Conservation (phyloP, 805 yeast genomes). For the Suhomyces sp. region DNA sequence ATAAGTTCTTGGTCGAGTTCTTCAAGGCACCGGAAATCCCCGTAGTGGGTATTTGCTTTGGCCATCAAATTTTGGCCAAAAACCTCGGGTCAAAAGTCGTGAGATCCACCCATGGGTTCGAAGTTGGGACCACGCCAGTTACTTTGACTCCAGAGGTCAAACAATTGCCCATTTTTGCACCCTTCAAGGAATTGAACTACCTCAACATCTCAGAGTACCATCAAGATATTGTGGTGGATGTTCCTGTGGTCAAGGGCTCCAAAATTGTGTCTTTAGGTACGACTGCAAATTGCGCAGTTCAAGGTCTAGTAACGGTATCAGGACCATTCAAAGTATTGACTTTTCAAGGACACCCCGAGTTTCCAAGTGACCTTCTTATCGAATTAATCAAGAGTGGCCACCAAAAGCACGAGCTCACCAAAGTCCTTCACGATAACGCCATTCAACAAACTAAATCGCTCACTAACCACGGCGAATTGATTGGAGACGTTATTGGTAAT, state of each 20-base stretch:
- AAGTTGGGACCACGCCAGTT: slow-evolving; percentile 59
- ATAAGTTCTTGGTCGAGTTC: slow-evolving; percentile 28
- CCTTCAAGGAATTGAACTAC: slow-evolving; percentile 27
- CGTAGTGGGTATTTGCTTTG: slow-evolving; percentile 76
- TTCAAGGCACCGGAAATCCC: slow-evolving; percentile 37
- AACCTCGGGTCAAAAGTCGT: slow-evolving; percentile 62
- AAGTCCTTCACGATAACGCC: too few relatives aligned
- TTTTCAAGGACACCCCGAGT: slow-evolving; percentile 93
- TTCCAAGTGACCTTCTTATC: slow-evolving; percentile 36
- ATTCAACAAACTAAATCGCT: too few relatives aligned
- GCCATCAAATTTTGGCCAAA: slow-evolving; percentile 76
- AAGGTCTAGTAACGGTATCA: slow-evolving; percentile 56
- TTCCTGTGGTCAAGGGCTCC: slow-evolving; percentile 37
- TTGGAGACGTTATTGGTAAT: slow-evolving; percentile 1
- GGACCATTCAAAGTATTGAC: slow-evolving; percentile 54
- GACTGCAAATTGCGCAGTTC: slow-evolving; percentile 55
- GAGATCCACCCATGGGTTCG: slow-evolving; percentile 68
- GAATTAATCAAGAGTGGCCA: slow-evolving; percentile 22
- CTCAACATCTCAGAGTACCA: slow-evolving; percentile 41
- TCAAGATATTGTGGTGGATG: slow-evolving; percentile 37
- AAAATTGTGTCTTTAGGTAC: slow-evolving; percentile 46
- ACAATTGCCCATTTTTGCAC: slow-evolving; percentile 29
- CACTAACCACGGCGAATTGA: background rate
- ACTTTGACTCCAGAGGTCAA: slow-evolving; percentile 42
- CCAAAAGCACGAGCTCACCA: slow-evolving; percentile 6